A percentile compares a stretch with the other conserved stretches of the same genome.
Conservation (phyloP, 1,139 yeast genomes). For the Hansenula anomala region DNA sequence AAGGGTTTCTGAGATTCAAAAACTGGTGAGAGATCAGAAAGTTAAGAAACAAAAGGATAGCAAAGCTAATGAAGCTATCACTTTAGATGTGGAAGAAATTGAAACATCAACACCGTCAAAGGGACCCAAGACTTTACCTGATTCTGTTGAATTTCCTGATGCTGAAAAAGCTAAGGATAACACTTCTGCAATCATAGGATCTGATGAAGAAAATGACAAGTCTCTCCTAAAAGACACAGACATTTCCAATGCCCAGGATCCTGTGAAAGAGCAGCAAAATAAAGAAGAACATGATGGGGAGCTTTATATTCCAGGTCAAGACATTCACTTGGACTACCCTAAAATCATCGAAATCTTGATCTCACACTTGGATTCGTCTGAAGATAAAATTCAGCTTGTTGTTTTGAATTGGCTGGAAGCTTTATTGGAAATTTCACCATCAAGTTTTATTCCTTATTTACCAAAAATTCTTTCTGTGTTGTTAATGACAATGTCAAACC, state of each 20-base stretch:
- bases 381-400: constrained; percentile 74
- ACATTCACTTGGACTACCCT: constrained; percentile 75
- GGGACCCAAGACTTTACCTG: neutral
- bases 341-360: constrained; percentile 77
- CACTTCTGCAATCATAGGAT: neutral
- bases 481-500: constrained; percentile 52
- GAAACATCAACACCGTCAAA: constrained; percentile 17
- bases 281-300: constrained; percentile 39
- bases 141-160: neutral
- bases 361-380: constrained; percentile 63
- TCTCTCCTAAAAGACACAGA: no score
- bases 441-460: constrained; percentile 62
- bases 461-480: constrained; percentile 55
- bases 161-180: neutral
- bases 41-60: constrained; percentile 7
- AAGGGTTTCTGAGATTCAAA: constrained; percentile 65
- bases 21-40: constrained; percentile 17
- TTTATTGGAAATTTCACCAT: constrained; percentile 69
- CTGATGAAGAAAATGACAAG: neutral
- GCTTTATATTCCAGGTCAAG: constrained; percentile 78
- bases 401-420: constrained; percentile 82
- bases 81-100: constrained; percentile 6
- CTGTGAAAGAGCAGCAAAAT: no score
- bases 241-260: no score
- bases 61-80: neutral